A percentile compares a stretch with the other conserved stretches of the same genome.
These are phyloP conservation scores for Vaccinium vitisidaea DNA, from an alignment of 148 eudicot genomes.

Conservation along the genomic window DNA sequence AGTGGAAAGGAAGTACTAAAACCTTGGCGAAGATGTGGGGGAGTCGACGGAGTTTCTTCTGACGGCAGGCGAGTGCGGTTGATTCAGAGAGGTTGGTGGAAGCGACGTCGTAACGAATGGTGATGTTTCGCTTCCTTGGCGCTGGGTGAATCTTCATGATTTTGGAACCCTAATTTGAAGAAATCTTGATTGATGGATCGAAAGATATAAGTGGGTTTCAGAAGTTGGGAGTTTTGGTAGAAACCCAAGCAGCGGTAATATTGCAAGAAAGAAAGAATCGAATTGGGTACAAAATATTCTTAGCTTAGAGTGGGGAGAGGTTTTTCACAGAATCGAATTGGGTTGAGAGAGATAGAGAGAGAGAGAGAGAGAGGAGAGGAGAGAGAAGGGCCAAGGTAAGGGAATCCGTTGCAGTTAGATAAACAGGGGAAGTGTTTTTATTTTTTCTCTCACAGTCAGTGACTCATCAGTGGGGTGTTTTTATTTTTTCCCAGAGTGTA, in stretches of 20 bases:
- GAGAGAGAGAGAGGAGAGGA: background rate
- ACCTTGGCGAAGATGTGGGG: constrained; percentile 92
- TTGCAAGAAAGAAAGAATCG: constrained; percentile 1
- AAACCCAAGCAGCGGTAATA: too few relatives aligned
- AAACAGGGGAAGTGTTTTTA: background rate
- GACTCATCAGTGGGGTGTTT: too few relatives aligned
- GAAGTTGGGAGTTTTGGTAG: background rate
- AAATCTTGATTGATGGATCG: background rate
- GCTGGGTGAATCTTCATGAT: constrained; percentile 38
- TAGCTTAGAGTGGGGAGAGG: background rate
- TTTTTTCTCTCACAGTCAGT: too few relatives aligned
- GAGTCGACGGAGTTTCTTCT: constrained; percentile 75
- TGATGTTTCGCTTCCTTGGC: constrained; percentile 23
- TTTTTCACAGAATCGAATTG: background rate
- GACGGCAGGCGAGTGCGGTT: constrained; percentile 25
- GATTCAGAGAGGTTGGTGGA: constrained; percentile 22
- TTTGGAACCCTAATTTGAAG: background rate
- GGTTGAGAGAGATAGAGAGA: background rate
- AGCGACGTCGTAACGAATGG: constrained; percentile 30
- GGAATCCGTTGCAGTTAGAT: background rate
- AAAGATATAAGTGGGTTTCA: background rate
- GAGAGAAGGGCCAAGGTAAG: background rate
- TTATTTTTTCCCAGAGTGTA: too few relatives aligned
- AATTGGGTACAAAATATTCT: background rate
- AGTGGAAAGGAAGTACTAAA: constrained; percentile 78